These are phyloP conservation scores for Venturia pyrina DNA, from an alignment of 2,329 filamentous ascomycete species.

Conservation along the genomic window DNA sequence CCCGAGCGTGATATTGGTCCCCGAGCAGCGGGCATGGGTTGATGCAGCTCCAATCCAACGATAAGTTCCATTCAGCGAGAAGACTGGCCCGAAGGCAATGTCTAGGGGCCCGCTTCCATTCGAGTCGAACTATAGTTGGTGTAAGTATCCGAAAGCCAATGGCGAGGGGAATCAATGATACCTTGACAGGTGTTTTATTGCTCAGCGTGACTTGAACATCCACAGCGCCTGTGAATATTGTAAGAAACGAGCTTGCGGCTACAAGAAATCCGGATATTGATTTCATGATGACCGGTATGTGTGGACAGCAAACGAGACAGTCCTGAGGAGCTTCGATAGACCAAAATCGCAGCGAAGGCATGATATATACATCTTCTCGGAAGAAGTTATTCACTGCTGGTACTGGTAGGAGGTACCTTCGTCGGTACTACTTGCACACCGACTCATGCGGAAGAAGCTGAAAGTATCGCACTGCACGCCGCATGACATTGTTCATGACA, in stretches of 20 bases:
- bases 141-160: neutral
- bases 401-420: too few relatives aligned
- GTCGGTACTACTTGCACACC: neutral
- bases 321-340: too few relatives aligned
- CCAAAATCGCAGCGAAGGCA: neutral
- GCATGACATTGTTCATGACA: too few relatives aligned
- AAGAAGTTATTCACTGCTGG: too few relatives aligned
- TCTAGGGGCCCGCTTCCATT: slow-evolving; percentile 9
- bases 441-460: neutral
- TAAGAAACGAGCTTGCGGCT: neutral
- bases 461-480: neutral
- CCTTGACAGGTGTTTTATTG: slow-evolving; percentile 5
- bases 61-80: slow-evolving; percentile 7
- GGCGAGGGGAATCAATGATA: neutral
- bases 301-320: too few relatives aligned
- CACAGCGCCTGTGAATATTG: neutral
- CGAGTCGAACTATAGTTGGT: neutral
- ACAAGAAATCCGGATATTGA: neutral
- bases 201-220: slow-evolving; percentile 9
- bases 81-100: slow-evolving; percentile 5
- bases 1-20: neutral
- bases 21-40: neutral
- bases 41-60: slow-evolving; percentile 6
- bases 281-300: neutral
- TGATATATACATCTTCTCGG: neutral